Percentiles rank a stretch among this genome's conserved stretches.
These are phyloP conservation scores for Gentiana macrophylla DNA, from an alignment of 257 asterid genomes.

Conservation along the genomic window DNA sequence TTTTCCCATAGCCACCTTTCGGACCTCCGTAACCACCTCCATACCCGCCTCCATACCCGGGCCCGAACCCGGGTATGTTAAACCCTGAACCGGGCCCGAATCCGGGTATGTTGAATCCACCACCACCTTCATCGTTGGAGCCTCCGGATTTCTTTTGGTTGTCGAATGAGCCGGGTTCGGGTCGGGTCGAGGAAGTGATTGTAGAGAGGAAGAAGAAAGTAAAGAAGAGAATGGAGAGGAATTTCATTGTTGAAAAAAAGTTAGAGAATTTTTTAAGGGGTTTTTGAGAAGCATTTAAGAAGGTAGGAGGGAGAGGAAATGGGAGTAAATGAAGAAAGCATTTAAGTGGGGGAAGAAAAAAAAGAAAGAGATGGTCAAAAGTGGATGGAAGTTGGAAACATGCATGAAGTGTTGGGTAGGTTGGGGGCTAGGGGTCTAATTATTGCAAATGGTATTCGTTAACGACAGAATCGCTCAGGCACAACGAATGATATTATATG, in stretches of 20 bases:
- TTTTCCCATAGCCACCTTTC: conserved; percentile 41
- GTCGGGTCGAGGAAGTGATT: conserved; percentile 22
- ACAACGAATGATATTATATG: too few species aligned
- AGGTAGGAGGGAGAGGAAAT: neutral
- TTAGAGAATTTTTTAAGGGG: conserved; percentile 2
- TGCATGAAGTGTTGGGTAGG: too few species aligned
- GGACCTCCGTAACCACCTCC: conserved; percentile 77
- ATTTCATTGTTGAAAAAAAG: conserved; percentile 23
- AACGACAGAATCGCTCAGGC: neutral
- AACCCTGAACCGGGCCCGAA: conserved; percentile 48
- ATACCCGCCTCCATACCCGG: conserved; percentile 27
- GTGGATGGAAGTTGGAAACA: conserved; percentile 26
- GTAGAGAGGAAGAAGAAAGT: conserved; percentile 25
- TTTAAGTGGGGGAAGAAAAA: conserved; percentile 9
- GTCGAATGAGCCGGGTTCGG: conserved; percentile 12
- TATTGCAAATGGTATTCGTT: conserved; percentile 7
- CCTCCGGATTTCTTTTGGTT: neutral
- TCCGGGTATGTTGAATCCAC: conserved; percentile 21
- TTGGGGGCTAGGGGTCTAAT: conserved; percentile 4
- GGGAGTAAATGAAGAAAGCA: conserved; percentile 9
- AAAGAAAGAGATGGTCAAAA: conserved; percentile 30
- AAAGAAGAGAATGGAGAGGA: conserved; percentile 11
- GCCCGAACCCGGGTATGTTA: conserved; percentile 61
- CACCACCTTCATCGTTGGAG: neutral
- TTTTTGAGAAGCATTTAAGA: conserved; percentile 8